These are phyloP conservation scores for Macadamia tetraphylla DNA, from an alignment of 164 flowering plant species.

Conservation along the genomic window DNA sequence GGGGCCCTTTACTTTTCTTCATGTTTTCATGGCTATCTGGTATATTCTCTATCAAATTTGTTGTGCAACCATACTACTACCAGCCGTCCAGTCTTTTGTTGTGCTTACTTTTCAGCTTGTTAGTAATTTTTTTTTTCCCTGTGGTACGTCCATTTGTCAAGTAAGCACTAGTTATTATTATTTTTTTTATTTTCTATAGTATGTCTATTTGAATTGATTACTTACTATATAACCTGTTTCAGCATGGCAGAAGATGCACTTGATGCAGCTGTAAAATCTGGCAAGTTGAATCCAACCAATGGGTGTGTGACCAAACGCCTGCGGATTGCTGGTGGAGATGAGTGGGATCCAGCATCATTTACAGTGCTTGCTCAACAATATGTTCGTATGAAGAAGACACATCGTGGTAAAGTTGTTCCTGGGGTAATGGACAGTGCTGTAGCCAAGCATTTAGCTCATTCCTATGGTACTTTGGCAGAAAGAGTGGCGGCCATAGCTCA, in stretches of 20 bases:
- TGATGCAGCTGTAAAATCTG: conserved; percentile 81
- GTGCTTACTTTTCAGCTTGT: no score
- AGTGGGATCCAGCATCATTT: conserved; percentile 88
- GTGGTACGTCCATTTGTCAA: no score
- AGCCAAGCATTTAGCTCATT: conserved; percentile 91
- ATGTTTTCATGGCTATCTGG: background rate
- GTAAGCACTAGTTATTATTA: no score
- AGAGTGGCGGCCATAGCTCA: conserved; percentile 88
- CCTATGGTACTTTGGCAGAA: conserved; percentile 83
- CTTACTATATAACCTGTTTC: conserved; percentile 27
- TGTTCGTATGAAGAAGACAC: conserved; percentile 73
- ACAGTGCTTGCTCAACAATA: conserved; percentile 88
- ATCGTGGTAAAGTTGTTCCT: conserved; percentile 81
- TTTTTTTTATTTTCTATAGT: background rate
- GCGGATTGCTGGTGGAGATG: conserved; percentile 76
- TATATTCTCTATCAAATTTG: background rate
- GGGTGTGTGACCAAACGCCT: conserved; percentile 55
- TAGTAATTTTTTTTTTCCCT: no score
- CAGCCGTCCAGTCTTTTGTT: background rate
- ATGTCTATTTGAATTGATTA: background rate
- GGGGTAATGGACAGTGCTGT: conserved; percentile 93
- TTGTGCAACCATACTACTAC: background rate
- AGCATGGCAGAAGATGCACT: conserved; percentile 99
- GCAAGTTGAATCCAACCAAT: conserved; percentile 63
- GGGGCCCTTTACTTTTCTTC: background rate